These are phyloP conservation scores for Biscogniauxia marginata DNA, from an alignment of 2,329 filamentous ascomycete genomes.

Conservation along the genomic window DNA sequence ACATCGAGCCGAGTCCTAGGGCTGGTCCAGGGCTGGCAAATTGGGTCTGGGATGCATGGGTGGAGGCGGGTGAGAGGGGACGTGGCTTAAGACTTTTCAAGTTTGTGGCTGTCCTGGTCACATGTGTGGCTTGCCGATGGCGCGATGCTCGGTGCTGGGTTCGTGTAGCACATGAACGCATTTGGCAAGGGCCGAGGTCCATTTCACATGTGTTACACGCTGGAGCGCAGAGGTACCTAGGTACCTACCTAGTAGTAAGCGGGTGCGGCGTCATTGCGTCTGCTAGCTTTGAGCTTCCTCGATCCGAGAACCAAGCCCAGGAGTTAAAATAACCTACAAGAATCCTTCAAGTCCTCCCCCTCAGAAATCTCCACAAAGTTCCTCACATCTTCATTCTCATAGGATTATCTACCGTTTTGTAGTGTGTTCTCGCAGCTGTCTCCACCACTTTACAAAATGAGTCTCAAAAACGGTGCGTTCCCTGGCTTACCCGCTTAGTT, in stretches of 20 bases:
- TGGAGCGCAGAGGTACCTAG: no score
- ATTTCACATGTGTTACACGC: constrained; percentile 29
- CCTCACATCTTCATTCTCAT: neutral
- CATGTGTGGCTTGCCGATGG: constrained; percentile 1
- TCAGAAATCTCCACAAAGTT: neutral
- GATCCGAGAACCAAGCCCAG: constrained; percentile 12
- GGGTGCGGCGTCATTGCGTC: constrained; percentile 24
- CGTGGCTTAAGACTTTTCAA: neutral
- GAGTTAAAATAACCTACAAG: constrained; percentile 14
- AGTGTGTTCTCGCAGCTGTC: neutral
- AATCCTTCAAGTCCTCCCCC: constrained; percentile 5
- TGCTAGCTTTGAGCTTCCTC: constrained; percentile 16
- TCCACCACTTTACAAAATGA: constrained; percentile 50
- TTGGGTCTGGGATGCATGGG: no score
- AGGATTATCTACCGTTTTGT: neutral
- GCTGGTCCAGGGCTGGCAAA: neutral
- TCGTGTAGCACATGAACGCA: constrained; percentile 19
- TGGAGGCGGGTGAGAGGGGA: neutral
- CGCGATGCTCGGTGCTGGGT: no score
- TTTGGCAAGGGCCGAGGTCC: constrained; percentile 32
- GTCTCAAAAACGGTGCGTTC: constrained; percentile 68
- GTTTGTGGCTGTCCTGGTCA: neutral
- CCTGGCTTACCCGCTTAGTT: neutral
- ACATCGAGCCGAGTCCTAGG: neutral
- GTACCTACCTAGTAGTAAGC: constrained; percentile 1